Evolutionary conservation across 345 rosid genomes (phyloP), one percentile per base, ranked within the genome.

Genomic region (Murraya paniculata): DNA sequence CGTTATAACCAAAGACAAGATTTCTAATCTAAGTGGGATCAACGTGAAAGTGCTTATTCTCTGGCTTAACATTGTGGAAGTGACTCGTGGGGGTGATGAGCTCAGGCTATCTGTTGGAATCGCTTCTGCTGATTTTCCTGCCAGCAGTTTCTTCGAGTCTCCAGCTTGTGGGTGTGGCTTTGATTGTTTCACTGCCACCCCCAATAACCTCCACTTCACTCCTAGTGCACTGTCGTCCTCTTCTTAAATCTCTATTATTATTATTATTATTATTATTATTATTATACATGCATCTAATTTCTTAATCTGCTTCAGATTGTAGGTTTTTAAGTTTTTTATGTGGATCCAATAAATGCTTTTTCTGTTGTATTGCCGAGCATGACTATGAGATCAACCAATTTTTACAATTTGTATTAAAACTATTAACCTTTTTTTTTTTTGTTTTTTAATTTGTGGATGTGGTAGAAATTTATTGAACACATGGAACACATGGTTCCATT

Each of bases 121-220:
- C 35, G 87, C 86, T 13, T 86, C 93, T 0, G 86, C 89, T 0
- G 71, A 82, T 77, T 85, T 86, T 79, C n/a, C 83, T 0, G 82
- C 80, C 25, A 73, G 57, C 35, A 83, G 77, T 50, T 86, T 87
- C n/a, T n/a, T 41, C 5, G 90, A 85, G 76, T 72, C 73, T 35
- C 86, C 88, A 6, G 66, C 84, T 10, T 87, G 90, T 59, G 90
- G 90, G 39, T 86, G 91, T 48, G 90, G 91, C 25, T 88, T 88
- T 45, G 87, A 81, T 36, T 90, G 90, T 64, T 77, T 66, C 18
- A 75, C 55, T 48, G 77, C 4, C 1, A 35, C 19, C 30, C 62
- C 41, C 22, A 77, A 72, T 69, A 57, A 50, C 71, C n/a, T 22
- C 19, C 71, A 60, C 35, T 33, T 72, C 13, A 28, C 59, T 66